phyloP scores from a whole-genome alignment of 73 alveolate species.

The Tetrahymena elliotti region DNA sequence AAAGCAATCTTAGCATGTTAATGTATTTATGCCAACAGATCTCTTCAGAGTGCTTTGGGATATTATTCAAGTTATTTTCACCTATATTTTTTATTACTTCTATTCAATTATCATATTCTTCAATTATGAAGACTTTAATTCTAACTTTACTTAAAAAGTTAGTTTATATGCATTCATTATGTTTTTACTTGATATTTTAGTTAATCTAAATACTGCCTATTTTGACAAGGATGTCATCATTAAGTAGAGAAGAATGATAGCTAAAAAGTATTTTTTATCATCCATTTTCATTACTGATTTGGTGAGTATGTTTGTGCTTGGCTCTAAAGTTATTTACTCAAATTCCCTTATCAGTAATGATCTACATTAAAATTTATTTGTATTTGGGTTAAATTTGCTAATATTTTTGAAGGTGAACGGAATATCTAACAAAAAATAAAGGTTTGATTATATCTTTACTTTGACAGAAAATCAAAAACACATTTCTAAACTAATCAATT shows the following conservation, averaged over 20 bases:
- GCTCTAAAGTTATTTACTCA: background rate
- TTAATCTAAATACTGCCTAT: background rate
- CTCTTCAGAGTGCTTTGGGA: background rate
- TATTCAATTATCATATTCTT: background rate
- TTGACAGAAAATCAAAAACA: background rate
- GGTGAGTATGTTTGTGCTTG: background rate
- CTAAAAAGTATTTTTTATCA: background rate
- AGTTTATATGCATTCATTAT: background rate
- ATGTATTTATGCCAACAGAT: background rate
- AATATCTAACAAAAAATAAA: background rate
- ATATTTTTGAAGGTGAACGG: background rate
- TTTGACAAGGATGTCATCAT: background rate
- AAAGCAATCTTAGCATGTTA: background rate
- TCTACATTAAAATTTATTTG: no score
- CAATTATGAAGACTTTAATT: background rate
- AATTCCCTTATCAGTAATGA: background rate
- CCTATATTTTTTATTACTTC: background rate
- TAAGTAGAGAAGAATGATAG: background rate
- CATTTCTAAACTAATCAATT: background rate
- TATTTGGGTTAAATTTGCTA: background rate
- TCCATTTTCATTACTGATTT: background rate
- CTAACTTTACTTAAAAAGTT: background rate
- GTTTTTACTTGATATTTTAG: background rate
- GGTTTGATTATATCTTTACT: background rate
- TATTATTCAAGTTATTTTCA: background rate